Base-by-base conservation (phyloP, 108 stramenopile species). In the Nitzschia sp. region DNA sequence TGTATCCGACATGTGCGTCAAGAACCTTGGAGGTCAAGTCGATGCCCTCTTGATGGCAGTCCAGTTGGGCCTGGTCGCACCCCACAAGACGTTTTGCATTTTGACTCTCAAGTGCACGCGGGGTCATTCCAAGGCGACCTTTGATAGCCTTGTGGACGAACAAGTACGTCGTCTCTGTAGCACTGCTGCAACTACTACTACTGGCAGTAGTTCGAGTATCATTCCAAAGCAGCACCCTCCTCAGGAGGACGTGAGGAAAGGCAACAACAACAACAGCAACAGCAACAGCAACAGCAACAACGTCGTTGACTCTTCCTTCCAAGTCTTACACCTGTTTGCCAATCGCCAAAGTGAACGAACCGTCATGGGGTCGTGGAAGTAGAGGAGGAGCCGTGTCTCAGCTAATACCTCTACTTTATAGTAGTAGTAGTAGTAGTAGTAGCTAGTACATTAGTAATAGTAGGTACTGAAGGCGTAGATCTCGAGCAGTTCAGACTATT, bases 341-440 rank as follows among this genome's bases (percentile, higher is more conserved):
- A 86, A 86, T 62, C 78, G 85, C 17, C 61, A 63, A 19, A 80
- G 82, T 34, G 85, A 86, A 50, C 71, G 86, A 41, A 87, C 86
- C 27, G 66, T 87, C 6, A 77, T 82, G 21, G 86, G 86, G 28
- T 75, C 62, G 35, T 59, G 72, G 32, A 60, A 45, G 19, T 70
- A 58, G 36, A 13, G 9, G 63, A 46, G n/a, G n/a, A n/a, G n/a
- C n/a, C n/a, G n/a, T n/a, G n/a, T n/a, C n/a, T n/a, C n/a, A n/a
- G n/a, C n/a, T n/a, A n/a, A n/a, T n/a, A n/a, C n/a, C n/a, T n/a
- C n/a, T n/a, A n/a, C n/a, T n/a, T n/a, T n/a, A n/a, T n/a, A n/a
- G n/a, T n/a, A n/a, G n/a, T n/a, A n/a, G n/a, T n/a, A n/a, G n/a
- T n/a, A n/a, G n/a, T n/a, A n/a, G n/a, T n/a, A n/a, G n/a, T n/a